These are phyloP conservation scores for Salvia sclarea DNA, from an alignment of 305 asterid genomes.

Conservation along the genomic window DNA sequence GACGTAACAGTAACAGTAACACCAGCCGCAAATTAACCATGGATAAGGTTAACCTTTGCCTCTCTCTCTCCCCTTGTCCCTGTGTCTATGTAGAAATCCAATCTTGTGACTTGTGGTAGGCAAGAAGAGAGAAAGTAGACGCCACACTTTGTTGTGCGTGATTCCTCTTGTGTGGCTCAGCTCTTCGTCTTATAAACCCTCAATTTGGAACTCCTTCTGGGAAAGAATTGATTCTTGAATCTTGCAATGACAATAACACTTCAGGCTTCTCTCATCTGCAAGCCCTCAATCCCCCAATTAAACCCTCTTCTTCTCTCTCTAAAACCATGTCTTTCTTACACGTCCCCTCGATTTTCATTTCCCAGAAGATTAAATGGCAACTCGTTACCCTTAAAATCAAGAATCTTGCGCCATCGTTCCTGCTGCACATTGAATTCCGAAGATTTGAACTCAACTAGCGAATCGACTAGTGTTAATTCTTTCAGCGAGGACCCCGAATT, in stretches of 20 bases:
- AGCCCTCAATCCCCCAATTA: conserved; percentile 48
- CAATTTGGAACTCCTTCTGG: conserved; percentile 13
- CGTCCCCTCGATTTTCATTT: conserved; percentile 23
- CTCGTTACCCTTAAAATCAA: conserved; percentile 34
- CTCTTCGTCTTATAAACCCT: conserved; percentile 8
- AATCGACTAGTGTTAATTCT: conserved; percentile 31
- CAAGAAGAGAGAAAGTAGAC: conserved; percentile 11
- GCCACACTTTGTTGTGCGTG: conserved; percentile 17
- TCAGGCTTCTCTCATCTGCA: conserved; percentile 61
- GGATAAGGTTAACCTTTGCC: conserved; percentile 39
- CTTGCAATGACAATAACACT: conserved; percentile 50
- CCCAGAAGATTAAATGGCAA: conserved; percentile 27
- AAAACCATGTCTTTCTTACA: conserved; percentile 30
- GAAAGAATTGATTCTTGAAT: conserved; percentile 22
- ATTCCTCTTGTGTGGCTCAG: not conserved
- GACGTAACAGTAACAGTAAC: not conserved
- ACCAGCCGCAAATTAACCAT: not conserved
- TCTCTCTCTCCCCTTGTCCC: not conserved
- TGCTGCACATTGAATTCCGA: conserved; percentile 59
- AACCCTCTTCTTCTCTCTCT: conserved; percentile 34
- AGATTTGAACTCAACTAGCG: conserved; percentile 37
- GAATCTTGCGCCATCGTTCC: conserved; percentile 51
- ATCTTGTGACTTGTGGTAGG: conserved; percentile 28
- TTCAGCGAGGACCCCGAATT: conserved; percentile 34
- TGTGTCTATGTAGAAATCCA: conserved; percentile 21